These are phyloP conservation scores for Musa acuminata DNA, from an alignment of 176 grass and related monocot genomes.

Conservation along the genomic window DNA sequence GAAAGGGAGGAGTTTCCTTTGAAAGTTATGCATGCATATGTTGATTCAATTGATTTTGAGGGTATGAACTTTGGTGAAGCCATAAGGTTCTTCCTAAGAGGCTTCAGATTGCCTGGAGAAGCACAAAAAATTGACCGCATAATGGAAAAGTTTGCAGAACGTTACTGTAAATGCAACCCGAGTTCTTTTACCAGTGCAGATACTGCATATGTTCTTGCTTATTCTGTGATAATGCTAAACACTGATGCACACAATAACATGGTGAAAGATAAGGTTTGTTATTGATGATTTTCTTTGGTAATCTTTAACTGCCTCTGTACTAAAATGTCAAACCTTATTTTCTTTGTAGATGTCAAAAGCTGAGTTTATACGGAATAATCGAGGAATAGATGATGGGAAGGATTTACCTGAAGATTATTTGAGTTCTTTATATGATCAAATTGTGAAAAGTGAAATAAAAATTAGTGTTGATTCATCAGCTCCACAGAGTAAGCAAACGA, in stretches of 20 bases:
- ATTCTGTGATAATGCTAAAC: constrained; percentile 94
- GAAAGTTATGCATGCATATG: constrained; percentile 99
- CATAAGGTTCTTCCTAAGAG: constrained; percentile 82
- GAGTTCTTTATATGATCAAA: constrained; percentile 71
- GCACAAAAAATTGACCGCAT: constrained; percentile 98
- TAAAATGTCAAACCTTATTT: constrained; percentile 4
- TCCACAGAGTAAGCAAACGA: constrained; percentile 61
- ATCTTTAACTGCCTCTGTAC: background rate
- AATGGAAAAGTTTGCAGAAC: constrained; percentile 98
- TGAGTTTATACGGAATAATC: constrained; percentile 90
- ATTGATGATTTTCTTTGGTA: constrained; percentile 7
- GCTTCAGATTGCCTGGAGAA: constrained; percentile 92
- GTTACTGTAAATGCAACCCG: constrained; percentile 90
- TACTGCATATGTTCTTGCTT: constrained; percentile 95
- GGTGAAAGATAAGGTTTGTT: constrained; percentile 86
- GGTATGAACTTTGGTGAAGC: constrained; percentile 89
- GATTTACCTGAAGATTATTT: constrained; percentile 90
- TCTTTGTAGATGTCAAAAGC: constrained; percentile 82
- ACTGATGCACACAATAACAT: constrained; percentile 92
- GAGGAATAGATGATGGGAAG: constrained; percentile 95
- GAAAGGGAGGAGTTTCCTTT: constrained; percentile 87
- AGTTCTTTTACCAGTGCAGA: constrained; percentile 90
- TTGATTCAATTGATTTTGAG: constrained; percentile 77
- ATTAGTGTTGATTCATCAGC: constrained; percentile 69
- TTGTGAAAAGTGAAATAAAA: constrained; percentile 96